Evolutionary conservation across 2,329 filamentous ascomycete genomes (phyloP).

Genomic region (Ceratocystis destructans): DNA sequence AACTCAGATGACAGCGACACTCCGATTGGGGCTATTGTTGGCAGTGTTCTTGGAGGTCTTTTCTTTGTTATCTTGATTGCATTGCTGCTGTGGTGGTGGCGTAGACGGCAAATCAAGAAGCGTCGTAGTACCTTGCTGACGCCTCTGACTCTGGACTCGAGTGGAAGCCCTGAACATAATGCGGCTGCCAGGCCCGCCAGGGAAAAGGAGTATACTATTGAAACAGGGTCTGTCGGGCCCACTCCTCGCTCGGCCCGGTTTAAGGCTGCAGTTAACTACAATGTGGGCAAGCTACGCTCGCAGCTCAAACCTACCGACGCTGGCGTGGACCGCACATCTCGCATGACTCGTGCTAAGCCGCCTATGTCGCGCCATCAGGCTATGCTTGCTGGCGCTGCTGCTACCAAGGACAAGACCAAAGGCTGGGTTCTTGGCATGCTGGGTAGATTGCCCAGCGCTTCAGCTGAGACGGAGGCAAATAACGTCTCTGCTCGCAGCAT

Average conservation of each 20-base stretch:
- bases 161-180: conserved; percentile 17
- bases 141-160: conserved; percentile 30
- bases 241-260: conserved; percentile 33
- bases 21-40: conserved; percentile 35
- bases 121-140: conserved; percentile 38
- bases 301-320: conserved; percentile 9
- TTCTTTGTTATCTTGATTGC: conserved; percentile 34
- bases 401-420: conserved; percentile 25
- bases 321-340: conserved; percentile 38
- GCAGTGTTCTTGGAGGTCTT: conserved; percentile 38
- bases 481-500: conserved; percentile 8
- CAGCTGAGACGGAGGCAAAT: conserved; percentile 1
- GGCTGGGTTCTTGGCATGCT: conserved; percentile 21
- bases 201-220: conserved; percentile 29
- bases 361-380: conserved; percentile 19
- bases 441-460: background rate
- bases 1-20: conserved; percentile 21
- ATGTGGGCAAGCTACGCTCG: conserved; percentile 20
- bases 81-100: conserved; percentile 39
- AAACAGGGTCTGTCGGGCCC: conserved; percentile 36
- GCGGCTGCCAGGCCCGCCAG: conserved; percentile 23
- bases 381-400: conserved; percentile 24
- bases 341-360: conserved; percentile 21
- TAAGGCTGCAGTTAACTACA: conserved; percentile 27
- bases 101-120: conserved; percentile 31